Evolutionary conservation across 306 rosid genomes (phyloP), one percentile per base, ranked within the genome.

Genomic region (Cotoneaster glaucophyllus): DNA sequence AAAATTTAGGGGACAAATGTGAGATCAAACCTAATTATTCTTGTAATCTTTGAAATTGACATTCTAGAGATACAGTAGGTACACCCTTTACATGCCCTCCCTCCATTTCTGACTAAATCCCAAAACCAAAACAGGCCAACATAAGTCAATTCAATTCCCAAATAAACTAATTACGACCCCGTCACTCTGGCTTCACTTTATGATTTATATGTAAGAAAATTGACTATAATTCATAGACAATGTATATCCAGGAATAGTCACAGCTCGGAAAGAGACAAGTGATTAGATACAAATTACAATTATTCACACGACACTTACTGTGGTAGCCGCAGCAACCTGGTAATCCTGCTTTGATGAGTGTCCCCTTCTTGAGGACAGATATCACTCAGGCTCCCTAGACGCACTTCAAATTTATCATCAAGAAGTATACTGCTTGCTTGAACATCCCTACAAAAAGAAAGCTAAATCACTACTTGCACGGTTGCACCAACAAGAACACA

Each of bases 381-480:
- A 78, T 89, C 93, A 56, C 91, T 92, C 80, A 92, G 80, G 87
- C 98, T 92, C 78, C 98, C 98, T 62, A 95, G 69, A 75, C 96
- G 88, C 73, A 92, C 98, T 86, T 95, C 98, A 74, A 90, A 95
- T 83, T 90, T 95, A 79, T 95, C 97, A 74, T 95, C 98, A 53
- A 95, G 96, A 73, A 92, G 96, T 79, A 95, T 84, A 80, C 97
- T 95, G 85, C 92, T 90, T 18, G 98, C 96, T 92, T 90, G 97
- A 83, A 95, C 83, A 78, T 95, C 97, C 84, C 98, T 95, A 41
- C 86, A 85, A 81, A 80, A 80, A 76, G 39, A 86, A 78, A 76
- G 13, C 39, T 2, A 39, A 50, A 81, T 88, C 80, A 87, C 64
- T 58, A 81, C 44, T 68, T 64, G 79, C 39, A 58, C 52, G 26